Conservation (phyloP, 73 alveolate species). For the Paramecium caudatum region DNA sequence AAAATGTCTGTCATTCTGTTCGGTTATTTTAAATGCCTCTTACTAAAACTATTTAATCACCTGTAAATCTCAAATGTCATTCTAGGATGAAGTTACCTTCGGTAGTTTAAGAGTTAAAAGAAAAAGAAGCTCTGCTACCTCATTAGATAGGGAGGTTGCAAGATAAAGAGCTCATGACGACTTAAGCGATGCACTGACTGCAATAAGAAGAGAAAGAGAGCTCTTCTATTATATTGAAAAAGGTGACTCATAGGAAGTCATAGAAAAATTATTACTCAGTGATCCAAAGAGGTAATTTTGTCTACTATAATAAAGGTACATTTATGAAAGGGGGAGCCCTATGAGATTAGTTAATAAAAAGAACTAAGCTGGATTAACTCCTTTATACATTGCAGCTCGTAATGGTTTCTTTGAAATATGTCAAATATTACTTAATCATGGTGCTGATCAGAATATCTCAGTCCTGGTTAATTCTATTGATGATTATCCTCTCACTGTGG, state of each 20-base stretch:
- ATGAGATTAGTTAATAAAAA: conserved; percentile 59
- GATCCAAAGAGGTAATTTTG: conserved; percentile 62
- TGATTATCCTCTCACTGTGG: conserved; percentile 50
- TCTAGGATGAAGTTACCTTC: conserved; percentile 55
- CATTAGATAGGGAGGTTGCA: too few relatives aligned
- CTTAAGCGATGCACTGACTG: conserved; percentile 20
- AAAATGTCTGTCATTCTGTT: conserved; percentile 59
- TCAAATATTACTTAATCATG: conserved; percentile 68
- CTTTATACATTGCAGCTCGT: conserved; percentile 83
- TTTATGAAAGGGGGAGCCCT: conserved; percentile 63
- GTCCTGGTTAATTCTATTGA: conserved; percentile 2
- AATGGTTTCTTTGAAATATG: conserved; percentile 80
- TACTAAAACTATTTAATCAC: background rate
- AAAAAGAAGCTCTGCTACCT: too few relatives aligned
- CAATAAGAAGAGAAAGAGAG: conserved; percentile 23
- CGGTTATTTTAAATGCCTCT: conserved; percentile 59
- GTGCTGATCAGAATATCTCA: conserved; percentile 78
- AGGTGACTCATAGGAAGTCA: background rate
- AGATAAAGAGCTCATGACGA: conserved; percentile 1
- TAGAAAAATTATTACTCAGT: background rate
- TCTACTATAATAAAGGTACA: background rate
- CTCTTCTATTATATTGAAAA: conserved; percentile 13
- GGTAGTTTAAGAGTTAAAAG: too few relatives aligned
- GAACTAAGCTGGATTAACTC: conserved; percentile 77
- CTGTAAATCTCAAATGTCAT: background rate